Percentiles rank a stretch among this genome's conserved stretches.
phyloP scores from a whole-genome alignment of 148 eudicot genomes.

The Nepenthes mirabilis region DNA sequence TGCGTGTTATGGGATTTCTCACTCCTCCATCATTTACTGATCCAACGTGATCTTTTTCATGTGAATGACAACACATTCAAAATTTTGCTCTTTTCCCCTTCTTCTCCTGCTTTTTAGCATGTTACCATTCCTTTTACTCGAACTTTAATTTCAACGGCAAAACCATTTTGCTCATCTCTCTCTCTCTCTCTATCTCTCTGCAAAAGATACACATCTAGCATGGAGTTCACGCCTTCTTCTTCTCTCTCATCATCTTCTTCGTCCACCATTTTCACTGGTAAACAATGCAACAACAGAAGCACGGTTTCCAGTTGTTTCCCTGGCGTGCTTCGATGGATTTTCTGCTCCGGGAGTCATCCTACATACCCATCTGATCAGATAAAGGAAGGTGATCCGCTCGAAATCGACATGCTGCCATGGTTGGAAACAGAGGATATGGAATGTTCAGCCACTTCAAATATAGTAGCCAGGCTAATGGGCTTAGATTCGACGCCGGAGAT shows the following conservation, averaged over 20 bases:
- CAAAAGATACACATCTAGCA: no score
- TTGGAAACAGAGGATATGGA: background rate
- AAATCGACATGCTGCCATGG: background rate
- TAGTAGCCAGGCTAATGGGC: background rate
- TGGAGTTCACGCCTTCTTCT: no score
- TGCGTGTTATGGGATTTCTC: no score
- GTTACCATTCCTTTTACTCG: no score
- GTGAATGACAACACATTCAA: no score
- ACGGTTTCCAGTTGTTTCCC: conserved; percentile 23
- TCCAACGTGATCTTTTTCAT: no score
- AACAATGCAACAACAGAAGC: background rate
- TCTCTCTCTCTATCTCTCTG: no score
- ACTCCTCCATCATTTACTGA: no score
- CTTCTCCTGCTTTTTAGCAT: no score
- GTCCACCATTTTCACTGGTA: background rate
- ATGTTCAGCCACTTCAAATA: background rate
- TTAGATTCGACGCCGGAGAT: background rate
- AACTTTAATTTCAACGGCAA: no score
- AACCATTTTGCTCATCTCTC: no score
- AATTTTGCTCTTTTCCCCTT: no score
- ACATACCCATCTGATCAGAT: conserved; percentile 8
- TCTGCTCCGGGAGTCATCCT: conserved; percentile 36
- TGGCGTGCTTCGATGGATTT: conserved; percentile 34
- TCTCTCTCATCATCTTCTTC: background rate
- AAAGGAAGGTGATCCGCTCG: background rate